These are phyloP conservation scores for Cochlearia excelsa DNA, from an alignment of 345 rosid species.

Conservation along the genomic window DNA sequence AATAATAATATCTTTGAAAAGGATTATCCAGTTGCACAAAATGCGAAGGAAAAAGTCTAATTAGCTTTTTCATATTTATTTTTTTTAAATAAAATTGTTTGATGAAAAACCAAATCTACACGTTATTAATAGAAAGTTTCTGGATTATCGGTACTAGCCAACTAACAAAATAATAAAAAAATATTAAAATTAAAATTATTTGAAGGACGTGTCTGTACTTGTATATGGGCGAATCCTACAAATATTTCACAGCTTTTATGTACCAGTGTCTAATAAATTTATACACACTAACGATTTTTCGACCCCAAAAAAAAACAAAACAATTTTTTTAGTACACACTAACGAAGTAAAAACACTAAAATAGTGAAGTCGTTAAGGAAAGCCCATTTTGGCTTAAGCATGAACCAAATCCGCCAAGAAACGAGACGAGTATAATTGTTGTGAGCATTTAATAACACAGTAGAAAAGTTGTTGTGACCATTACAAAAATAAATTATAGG, in stretches of 20 bases:
- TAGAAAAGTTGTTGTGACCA: slow-evolving; percentile 11
- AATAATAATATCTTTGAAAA: slow-evolving; percentile 15
- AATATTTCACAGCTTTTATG: slow-evolving; percentile 5
- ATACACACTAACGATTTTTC: no score
- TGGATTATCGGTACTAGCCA: slow-evolving; percentile 25
- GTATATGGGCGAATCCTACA: slow-evolving; percentile 4
- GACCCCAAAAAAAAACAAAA: no score
- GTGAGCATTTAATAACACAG: slow-evolving; percentile 2
- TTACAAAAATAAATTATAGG: not conserved
- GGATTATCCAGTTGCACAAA: slow-evolving; percentile 37
- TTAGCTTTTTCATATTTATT: slow-evolving; percentile 5
- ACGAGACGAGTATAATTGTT: not conserved
- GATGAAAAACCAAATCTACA: slow-evolving; percentile 28
- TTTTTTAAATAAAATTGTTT: not conserved
- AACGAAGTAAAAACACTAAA: no score
- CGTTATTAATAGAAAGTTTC: slow-evolving; percentile 34
- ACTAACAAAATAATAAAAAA: slow-evolving; percentile 2
- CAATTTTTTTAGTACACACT: no score
- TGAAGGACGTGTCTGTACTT: slow-evolving; percentile 16
- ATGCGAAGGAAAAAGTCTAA: slow-evolving; percentile 39
- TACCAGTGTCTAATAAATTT: not conserved
- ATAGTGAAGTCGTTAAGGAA: no score
- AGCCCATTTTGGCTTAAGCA: no score
- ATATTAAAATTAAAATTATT: not conserved
- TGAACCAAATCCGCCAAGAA: no score